A percentile compares a stretch with the other conserved stretches of the same genome.
phyloP scores from a whole-genome alignment of 2,329 filamentous ascomycete species.

The Elsinoe australis region DNA sequence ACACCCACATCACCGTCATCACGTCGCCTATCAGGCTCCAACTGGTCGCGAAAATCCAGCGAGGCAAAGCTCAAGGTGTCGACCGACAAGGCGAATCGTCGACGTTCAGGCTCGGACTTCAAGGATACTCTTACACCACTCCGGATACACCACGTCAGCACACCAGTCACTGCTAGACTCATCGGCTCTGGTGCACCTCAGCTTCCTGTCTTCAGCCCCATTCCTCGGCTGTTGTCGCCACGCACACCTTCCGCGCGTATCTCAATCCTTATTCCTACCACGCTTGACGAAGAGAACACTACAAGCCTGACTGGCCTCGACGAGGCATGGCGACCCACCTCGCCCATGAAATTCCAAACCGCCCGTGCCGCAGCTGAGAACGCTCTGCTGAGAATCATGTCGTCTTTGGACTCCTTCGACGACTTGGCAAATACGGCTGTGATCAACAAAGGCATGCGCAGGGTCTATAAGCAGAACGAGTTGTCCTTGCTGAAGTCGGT shows the following conservation, averaged over 20 bases:
- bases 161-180: conserved; percentile 1
- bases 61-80: not conserved
- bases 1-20: not conserved
- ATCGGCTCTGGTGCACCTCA: conserved; percentile 23
- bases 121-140: conserved; percentile 13
- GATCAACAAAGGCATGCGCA: conserved; percentile 50
- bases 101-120: conserved; percentile 3
- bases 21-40: not conserved
- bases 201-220: conserved; percentile 17
- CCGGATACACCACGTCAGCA: conserved; percentile 6
- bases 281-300: conserved; percentile 3
- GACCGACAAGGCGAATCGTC: conserved; percentile 1
- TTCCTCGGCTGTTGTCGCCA: not conserved
- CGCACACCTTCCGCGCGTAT: conserved; percentile 12
- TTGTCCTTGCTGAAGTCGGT: conserved; percentile 46
- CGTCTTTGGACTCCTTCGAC: conserved; percentile 41
- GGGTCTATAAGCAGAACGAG: conserved; percentile 51
- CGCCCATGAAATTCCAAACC: conserved; percentile 16
- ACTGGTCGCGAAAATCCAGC: not conserved
- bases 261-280: conserved; percentile 12
- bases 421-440: conserved; percentile 50
- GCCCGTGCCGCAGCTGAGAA: conserved; percentile 36
- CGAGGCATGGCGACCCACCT: conserved; percentile 10
- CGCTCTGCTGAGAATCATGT: conserved; percentile 47
- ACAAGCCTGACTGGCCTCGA: conserved; percentile 10